Evolutionary conservation across 495 filamentous ascomycete genomes (phyloP).

Genomic region (Astrocystis sublimbata): DNA sequence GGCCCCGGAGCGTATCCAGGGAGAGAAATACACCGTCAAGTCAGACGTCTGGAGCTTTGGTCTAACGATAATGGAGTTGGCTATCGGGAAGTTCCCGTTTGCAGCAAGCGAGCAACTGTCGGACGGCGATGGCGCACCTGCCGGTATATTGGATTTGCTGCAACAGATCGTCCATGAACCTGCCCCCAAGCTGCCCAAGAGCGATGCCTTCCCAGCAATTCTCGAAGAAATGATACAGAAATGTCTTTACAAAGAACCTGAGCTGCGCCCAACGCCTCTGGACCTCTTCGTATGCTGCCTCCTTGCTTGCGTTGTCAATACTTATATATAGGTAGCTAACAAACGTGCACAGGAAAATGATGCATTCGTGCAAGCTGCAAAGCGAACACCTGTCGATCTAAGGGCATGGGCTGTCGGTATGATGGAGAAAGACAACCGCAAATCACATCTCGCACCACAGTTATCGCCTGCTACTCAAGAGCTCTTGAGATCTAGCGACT

Average conservation of each 20-base stretch:
- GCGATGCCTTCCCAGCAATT: slow-evolving; percentile 92
- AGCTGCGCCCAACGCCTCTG: slow-evolving; percentile 84
- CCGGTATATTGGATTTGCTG: slow-evolving; percentile 92
- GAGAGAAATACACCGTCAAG: slow-evolving; percentile 94
- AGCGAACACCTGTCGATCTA: slow-evolving; percentile 88
- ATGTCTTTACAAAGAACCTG: slow-evolving; percentile 85
- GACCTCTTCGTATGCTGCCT: slow-evolving; percentile 75
- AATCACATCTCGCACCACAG: slow-evolving; percentile 79
- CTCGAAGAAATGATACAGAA: slow-evolving; percentile 96
- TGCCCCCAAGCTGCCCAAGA: slow-evolving; percentile 89
- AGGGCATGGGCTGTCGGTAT: slow-evolving; percentile 86
- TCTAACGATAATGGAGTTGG: slow-evolving; percentile 92
- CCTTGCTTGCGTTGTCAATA: not conserved
- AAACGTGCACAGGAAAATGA: slow-evolving; percentile 69
- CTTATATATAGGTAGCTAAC: slow-evolving; percentile 26
- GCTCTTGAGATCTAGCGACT: slow-evolving; percentile 56
- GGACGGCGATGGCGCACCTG: slow-evolving; percentile 71
- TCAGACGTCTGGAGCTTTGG: slow-evolving; percentile 99
- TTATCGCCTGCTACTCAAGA: slow-evolving; percentile 60
- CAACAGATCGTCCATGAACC: slow-evolving; percentile 98
- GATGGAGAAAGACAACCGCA: slow-evolving; percentile 89
- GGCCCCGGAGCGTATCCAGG: slow-evolving; percentile 96
- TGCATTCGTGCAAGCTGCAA: slow-evolving; percentile 89
- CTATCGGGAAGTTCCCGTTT: slow-evolving; percentile 95
- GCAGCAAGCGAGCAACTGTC: slow-evolving; percentile 68